These are phyloP conservation scores for Blastomyces emzantsi DNA, from an alignment of 2,329 filamentous ascomycete genomes.

Conservation along the genomic window DNA sequence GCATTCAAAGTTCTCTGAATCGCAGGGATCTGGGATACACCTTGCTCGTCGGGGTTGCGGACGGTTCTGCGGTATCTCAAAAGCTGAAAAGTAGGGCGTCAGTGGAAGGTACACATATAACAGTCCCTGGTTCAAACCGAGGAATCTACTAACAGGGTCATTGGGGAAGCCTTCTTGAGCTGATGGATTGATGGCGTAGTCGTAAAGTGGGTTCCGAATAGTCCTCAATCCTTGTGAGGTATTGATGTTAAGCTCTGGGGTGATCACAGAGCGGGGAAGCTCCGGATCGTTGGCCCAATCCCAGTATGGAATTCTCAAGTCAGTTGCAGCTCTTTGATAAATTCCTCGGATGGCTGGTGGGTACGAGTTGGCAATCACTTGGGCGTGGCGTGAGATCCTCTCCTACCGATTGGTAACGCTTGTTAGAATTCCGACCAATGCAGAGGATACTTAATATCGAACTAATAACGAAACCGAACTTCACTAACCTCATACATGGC, in stretches of 20 bases:
- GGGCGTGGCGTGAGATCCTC: constrained; percentile 32
- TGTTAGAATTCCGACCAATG: not conserved
- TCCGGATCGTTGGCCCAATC: constrained; percentile 38
- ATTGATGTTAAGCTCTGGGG: constrained; percentile 35
- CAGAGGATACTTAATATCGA: not conserved
- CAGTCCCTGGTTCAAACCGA: not conserved
- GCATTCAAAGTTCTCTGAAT: constrained; percentile 17
- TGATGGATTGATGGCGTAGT: constrained; percentile 29
- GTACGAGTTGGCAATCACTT: constrained; percentile 33
- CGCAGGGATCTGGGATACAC: constrained; percentile 14
- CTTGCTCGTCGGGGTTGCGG: constrained; percentile 16
- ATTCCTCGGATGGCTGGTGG: constrained; percentile 39
- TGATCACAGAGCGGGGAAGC: constrained; percentile 31
- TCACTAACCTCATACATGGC: constrained; percentile 47
- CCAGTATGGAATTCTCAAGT: constrained; percentile 43
- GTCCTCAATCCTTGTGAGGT: constrained; percentile 32
- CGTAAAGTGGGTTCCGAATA: constrained; percentile 41
- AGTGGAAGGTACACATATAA: not conserved
- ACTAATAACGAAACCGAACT: not conserved
- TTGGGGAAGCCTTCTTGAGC: constrained; percentile 18
- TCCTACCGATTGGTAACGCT: constrained; percentile 22
- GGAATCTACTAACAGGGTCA: constrained; percentile 13
- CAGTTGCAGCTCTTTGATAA: constrained; percentile 39
- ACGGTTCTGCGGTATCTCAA: constrained; percentile 15
- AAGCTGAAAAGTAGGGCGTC: constrained; percentile 10